Conservation (phyloP, 2,329 filamentous ascomycete species). For the Talaromyces albobiverticillius region DNA sequence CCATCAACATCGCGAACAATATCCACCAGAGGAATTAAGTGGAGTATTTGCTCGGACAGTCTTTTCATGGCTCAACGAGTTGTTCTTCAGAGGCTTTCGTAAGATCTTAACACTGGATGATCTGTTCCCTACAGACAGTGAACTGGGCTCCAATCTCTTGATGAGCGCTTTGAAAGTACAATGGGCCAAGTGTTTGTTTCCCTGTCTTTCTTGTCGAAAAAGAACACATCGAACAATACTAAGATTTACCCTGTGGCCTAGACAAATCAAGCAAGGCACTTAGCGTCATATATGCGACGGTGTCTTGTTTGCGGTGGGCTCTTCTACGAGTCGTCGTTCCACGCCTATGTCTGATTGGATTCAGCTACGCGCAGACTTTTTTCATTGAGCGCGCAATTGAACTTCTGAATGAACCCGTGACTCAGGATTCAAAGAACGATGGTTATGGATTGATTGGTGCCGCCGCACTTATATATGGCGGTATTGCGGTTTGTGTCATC, state of each 20-base stretch:
- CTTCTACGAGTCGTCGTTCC: slow-evolving; percentile 30
- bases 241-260: background rate
- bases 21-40: slow-evolving; percentile 46
- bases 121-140: slow-evolving; percentile 43
- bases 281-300: slow-evolving; percentile 5
- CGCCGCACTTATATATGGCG: slow-evolving; percentile 42
- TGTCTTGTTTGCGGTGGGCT: slow-evolving; percentile 23
- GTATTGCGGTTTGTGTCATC: slow-evolving; percentile 34
- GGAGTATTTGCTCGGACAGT: slow-evolving; percentile 42
- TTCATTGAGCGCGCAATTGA: slow-evolving; percentile 35
- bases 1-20: background rate
- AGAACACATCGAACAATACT: no score
- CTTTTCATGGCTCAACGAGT: slow-evolving; percentile 49
- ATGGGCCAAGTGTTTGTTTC: background rate
- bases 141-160: slow-evolving; percentile 28
- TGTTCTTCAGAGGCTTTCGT: slow-evolving; percentile 46
- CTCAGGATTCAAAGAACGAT: slow-evolving; percentile 26
- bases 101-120: slow-evolving; percentile 40
- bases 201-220: no score
- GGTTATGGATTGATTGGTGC: slow-evolving; percentile 45
- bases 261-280: slow-evolving; percentile 1
- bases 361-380: slow-evolving; percentile 37
- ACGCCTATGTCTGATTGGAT: slow-evolving; percentile 30
- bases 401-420: slow-evolving; percentile 28
- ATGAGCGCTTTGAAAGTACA: background rate